Percentiles rank a stretch among this genome's conserved stretches.
Conservation (phyloP, 495 filamentous ascomycete genomes). For the Ramalina intermedia region DNA sequence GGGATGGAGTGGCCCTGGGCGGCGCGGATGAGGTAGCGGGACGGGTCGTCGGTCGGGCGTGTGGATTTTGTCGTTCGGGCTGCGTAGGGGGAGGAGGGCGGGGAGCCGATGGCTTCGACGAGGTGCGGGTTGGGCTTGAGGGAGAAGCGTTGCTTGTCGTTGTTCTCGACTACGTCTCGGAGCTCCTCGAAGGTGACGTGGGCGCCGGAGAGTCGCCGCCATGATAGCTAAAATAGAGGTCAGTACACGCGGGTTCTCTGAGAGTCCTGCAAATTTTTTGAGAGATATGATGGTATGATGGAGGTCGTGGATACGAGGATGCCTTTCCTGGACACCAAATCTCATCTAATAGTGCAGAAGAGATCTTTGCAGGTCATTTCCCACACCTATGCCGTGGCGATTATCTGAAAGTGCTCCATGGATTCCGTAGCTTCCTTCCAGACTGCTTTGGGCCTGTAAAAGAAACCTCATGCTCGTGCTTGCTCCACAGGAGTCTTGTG, state of each 20-base stretch:
- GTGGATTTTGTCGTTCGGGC: slow-evolving; percentile 4
- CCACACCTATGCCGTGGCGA: no score
- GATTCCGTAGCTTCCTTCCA: no score
- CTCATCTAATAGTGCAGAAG: no score
- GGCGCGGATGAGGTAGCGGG: slow-evolving; percentile 76
- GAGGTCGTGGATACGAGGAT: no score
- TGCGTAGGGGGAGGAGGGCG: not conserved
- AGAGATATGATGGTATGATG: not conserved
- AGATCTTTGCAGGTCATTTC: no score
- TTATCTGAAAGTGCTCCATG: no score
- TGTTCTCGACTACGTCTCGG: slow-evolving; percentile 48
- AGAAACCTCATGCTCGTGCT: no score
- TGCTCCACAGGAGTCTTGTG: not conserved
- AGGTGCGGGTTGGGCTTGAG: slow-evolving; percentile 20
- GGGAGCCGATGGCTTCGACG: slow-evolving; percentile 54
- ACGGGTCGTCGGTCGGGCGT: slow-evolving; percentile 28
- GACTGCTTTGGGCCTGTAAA: no score
- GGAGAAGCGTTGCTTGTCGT: slow-evolving; percentile 84
- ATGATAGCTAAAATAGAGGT: slow-evolving; percentile 40
- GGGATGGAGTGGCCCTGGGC: slow-evolving; percentile 72
- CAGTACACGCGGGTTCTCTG: not conserved
- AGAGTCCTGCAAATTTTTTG: not conserved
- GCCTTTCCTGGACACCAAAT: no score
- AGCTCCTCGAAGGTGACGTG: slow-evolving; percentile 64
- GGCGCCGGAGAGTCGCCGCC: slow-evolving; percentile 52